Percentiles rank a stretch among this genome's conserved stretches.
Evolutionary conservation across 192 early-diverging fungal species (phyloP).

Genomic region (Rhizophlyctis rosea): DNA sequence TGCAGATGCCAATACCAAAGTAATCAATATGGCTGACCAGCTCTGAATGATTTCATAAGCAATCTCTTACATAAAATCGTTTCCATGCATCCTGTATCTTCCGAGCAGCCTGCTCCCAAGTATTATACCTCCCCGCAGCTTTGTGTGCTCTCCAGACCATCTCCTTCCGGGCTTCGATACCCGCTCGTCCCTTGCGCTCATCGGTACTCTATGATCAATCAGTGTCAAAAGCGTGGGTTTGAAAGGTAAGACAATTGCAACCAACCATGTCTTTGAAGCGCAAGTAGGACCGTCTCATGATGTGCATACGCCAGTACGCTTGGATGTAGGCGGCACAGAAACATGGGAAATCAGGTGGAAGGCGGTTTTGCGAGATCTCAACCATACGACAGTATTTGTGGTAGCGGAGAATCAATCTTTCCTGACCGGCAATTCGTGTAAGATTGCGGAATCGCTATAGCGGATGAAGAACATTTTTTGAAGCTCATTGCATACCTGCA

Average conservation of each 20-base stretch:
- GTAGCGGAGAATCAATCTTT: conserved; percentile 45
- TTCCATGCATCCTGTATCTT: conserved; percentile 51
- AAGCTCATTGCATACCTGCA: conserved; percentile 32
- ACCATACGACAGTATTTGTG: conserved; percentile 34
- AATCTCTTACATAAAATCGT: conserved; percentile 43
- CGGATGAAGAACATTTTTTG: background rate
- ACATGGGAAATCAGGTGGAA: conserved; percentile 49
- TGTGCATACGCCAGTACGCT: conserved; percentile 40
- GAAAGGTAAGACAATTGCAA: no score
- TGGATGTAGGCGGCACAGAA: conserved; percentile 57
- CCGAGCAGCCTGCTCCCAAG: conserved; percentile 38
- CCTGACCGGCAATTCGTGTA: conserved; percentile 26
- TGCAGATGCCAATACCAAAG: conserved; percentile 12
- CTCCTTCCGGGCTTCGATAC: conserved; percentile 28
- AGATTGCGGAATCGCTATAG: background rate
- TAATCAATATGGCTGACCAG: background rate
- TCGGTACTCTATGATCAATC: conserved; percentile 10
- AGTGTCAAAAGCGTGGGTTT: no score
- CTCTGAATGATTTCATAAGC: conserved; percentile 7
- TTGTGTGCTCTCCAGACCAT: conserved; percentile 35
- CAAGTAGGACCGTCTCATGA: conserved; percentile 32
- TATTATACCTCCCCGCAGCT: conserved; percentile 16
- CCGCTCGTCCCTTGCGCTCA: conserved; percentile 12
- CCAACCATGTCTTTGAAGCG: conserved; percentile 28
- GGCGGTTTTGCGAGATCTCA: conserved; percentile 25